Evolutionary conservation across 805 yeast species (phyloP).

Genomic region (Candida corydali): DNA sequence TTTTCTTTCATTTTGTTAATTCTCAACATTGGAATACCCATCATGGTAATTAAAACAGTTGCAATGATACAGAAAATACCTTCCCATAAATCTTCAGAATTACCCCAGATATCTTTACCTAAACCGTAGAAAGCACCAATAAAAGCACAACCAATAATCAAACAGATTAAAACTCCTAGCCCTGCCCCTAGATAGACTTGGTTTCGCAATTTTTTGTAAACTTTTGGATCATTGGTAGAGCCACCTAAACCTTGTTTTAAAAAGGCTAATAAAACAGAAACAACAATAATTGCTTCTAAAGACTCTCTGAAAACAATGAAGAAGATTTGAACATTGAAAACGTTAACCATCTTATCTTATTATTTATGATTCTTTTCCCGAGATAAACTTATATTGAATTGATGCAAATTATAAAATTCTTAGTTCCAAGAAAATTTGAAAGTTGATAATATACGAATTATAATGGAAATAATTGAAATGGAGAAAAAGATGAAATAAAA

Average conservation of each 20-base stretch:
- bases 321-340: conserved; percentile 68
- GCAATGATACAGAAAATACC: conserved; percentile 89
- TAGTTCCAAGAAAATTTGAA: too few species aligned
- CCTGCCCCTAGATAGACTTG: conserved; percentile 85
- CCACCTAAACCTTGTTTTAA: conserved; percentile 77
- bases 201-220: conserved; percentile 54
- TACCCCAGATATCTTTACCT: conserved; percentile 75
- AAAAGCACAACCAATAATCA: conserved; percentile 82
- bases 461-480: too few species aligned
- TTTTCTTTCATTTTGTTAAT: conserved; percentile 91
- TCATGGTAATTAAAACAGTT: conserved; percentile 73
- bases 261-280: conserved; percentile 84
- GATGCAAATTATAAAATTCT: too few species aligned
- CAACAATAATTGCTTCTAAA: conserved; percentile 81
- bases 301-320: conserved; percentile 89
- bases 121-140: conserved; percentile 87
- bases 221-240: conserved; percentile 36
- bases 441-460: too few species aligned
- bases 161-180: conserved; percentile 68
- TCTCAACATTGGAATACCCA: conserved; percentile 94
- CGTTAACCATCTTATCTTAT: conserved; percentile 39
- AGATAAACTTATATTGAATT: too few species aligned
- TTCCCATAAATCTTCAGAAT: conserved; percentile 93
- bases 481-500: conserved; percentile 1
- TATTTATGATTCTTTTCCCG: neutral